These are phyloP conservation scores for Herpomyces periplanetae DNA, from an alignment of 2,329 filamentous ascomycete genomes.

Conservation along the genomic window DNA sequence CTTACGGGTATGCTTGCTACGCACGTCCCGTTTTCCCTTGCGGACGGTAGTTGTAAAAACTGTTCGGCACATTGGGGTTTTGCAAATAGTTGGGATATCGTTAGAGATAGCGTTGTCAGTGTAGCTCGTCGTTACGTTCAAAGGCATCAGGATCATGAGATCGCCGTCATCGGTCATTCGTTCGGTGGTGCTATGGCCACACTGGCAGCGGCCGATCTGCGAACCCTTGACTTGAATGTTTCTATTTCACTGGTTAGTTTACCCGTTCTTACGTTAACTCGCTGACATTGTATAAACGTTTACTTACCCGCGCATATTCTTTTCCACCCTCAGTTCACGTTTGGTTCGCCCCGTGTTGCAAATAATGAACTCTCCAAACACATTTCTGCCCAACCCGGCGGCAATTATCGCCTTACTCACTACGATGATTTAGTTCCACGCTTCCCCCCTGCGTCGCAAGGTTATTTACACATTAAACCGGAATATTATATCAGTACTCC, in stretches of 20 bases:
- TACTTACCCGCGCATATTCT: too few species aligned
- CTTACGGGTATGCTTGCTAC: too few species aligned
- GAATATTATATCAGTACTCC: conserved; percentile 9
- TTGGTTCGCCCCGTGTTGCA: conserved; percentile 9
- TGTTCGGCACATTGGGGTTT: too few species aligned
- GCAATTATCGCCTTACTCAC: conserved; percentile 8
- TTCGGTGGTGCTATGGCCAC: conserved; percentile 1
- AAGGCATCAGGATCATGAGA: neutral
- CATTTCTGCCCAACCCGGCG: conserved; percentile 7
- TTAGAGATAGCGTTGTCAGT: too few species aligned
- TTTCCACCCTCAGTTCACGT: conserved; percentile 7
- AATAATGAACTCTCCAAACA: conserved; percentile 8
- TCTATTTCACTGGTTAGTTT: too few species aligned
- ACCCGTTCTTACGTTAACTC: too few species aligned
- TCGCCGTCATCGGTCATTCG: conserved; percentile 1
- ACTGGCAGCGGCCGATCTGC: neutral
- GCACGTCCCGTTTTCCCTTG: too few species aligned
- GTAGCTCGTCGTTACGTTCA: too few species aligned
- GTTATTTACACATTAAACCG: conserved; percentile 8
- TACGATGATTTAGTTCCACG: conserved; percentile 8
- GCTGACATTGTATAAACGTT: too few species aligned
- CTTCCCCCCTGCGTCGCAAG: conserved; percentile 7
- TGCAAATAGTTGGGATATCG: too few species aligned
- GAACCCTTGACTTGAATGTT: neutral
- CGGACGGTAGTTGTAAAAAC: too few species aligned